Evolutionary conservation across 306 rosid species (phyloP), one percentile per base, ranked within the genome.

Genomic region (Trifolium repens): DNA sequence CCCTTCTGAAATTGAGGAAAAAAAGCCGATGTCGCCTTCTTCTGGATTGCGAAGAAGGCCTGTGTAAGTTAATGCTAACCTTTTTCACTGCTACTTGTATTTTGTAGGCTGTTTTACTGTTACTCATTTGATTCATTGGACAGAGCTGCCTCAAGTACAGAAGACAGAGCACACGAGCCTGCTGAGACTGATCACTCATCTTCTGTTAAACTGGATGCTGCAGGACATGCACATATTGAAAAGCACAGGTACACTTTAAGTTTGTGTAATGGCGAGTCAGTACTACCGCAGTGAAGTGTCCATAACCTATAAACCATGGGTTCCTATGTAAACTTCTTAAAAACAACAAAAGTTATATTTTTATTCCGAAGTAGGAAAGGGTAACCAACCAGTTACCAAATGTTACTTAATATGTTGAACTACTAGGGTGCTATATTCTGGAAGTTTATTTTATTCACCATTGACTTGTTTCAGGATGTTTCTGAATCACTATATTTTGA

Each of bases 1-100:
- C 69, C 73, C 79, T 79, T 71, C 87, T 80, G 82, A 79, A 61
- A 67, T 73, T 43, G 91, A 84, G 79, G 85, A 27, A 70, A 84
- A 82, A 76, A 76, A 11, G 70, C 86, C 65, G 53, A 30, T 63
- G 26, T 83, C 82, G 46, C 84, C 82, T 78, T 88, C 88, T 9
- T 88, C 89, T 9, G 89, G 96, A 60, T 81, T 90, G 68, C 88
- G 99, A 85, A 90, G 96, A 81, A 89, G 96, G 83, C 78, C 87
- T 42, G 89, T 82, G 91, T 93, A 88, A 83, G 89, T 73, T 64
- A 26, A 52, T 43, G 59, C 71, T 76, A 61, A 59, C 42, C 79
- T 62, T 52, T 55, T 35, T 16, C 16, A 50, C 67, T 30, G 74
- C 76, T 70, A 17, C 65, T 30, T 71, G 16, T 37, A 59, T 74